A percentile compares a stretch with the other conserved stretches of the same genome.
Conservation (phyloP, 2,329 filamentous ascomycete species). For the Metarhizium robertsii region DNA sequence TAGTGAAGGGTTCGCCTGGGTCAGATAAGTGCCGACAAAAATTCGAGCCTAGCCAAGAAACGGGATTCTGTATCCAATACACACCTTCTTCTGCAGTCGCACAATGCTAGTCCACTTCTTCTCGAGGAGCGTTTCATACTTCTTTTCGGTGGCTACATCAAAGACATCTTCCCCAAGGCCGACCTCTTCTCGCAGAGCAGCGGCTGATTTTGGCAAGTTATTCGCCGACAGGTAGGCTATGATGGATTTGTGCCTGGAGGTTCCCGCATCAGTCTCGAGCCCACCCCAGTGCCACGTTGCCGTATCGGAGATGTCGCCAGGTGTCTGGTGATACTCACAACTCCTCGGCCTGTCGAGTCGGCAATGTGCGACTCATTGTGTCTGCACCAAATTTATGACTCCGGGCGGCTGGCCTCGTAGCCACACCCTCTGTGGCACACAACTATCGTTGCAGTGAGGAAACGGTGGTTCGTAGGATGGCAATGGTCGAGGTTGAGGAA, state of each 20-base stretch:
- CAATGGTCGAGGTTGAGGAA: slow-evolving; percentile 1
- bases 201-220: slow-evolving; percentile 60
- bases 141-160: slow-evolving; percentile 76
- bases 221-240: slow-evolving; percentile 76
- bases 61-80: slow-evolving; percentile 3
- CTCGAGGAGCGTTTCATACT: slow-evolving; percentile 88
- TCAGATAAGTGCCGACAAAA: background rate
- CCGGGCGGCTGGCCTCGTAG: slow-evolving; percentile 1
- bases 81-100: slow-evolving; percentile 86
- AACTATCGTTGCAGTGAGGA: background rate
- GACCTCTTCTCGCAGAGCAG: slow-evolving; percentile 68
- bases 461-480: background rate
- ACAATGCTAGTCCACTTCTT: slow-evolving; percentile 99
- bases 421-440: slow-evolving; percentile 1
- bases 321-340: slow-evolving; percentile 49
- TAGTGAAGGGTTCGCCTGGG: slow-evolving; percentile 22
- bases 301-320: slow-evolving; percentile 3
- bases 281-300: background rate
- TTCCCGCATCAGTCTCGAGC: background rate
- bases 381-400: background rate
- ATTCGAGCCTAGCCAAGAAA: background rate
- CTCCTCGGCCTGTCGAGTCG: slow-evolving; percentile 76
- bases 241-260: slow-evolving; percentile 75
- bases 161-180: slow-evolving; percentile 60
- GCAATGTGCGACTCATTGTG: slow-evolving; percentile 65